Evolutionary conservation across 179 eudicot species (phyloP).

Genomic region (Vitellaria paradoxa): DNA sequence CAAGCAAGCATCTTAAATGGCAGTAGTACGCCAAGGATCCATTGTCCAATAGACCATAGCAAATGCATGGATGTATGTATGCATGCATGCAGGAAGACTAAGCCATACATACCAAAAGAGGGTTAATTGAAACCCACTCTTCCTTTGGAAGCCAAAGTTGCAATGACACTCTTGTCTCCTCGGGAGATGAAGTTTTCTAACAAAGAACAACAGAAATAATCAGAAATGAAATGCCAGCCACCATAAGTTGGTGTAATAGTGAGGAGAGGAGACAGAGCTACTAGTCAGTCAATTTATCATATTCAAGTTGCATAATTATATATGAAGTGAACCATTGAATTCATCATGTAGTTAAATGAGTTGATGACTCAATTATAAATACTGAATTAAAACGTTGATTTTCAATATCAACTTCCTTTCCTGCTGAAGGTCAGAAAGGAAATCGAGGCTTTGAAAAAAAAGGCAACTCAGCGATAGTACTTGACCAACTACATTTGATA

Average conservation of each 20-base stretch:
- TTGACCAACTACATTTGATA: not conserved
- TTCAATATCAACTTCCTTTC: not conserved
- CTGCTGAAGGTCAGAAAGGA: not conserved
- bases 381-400: not conserved
- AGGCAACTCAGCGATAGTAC: not conserved
- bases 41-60: not conserved
- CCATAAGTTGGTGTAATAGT: not conserved
- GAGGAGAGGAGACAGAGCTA: not conserved
- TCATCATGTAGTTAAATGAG: not conserved
- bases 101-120: slow-evolving; percentile 64
- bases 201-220: slow-evolving; percentile 1
- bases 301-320: not conserved
- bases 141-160: slow-evolving; percentile 94
- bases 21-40: not conserved
- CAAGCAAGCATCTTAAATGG: not conserved
- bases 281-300: not conserved
- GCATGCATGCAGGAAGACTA: not conserved
- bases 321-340: not conserved
- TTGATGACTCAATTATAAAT: not conserved
- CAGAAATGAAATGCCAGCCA: not conserved
- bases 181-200: slow-evolving; percentile 75
- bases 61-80: not conserved
- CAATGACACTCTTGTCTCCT: slow-evolving; percentile 78
- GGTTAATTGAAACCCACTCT: slow-evolving; percentile 90
- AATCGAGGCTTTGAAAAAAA: not conserved